Percentiles rank a stretch among this genome's conserved stretches.
phyloP scores from a whole-genome alignment of 2,329 filamentous ascomycete species.

The Cladosporium cucumerinum region DNA sequence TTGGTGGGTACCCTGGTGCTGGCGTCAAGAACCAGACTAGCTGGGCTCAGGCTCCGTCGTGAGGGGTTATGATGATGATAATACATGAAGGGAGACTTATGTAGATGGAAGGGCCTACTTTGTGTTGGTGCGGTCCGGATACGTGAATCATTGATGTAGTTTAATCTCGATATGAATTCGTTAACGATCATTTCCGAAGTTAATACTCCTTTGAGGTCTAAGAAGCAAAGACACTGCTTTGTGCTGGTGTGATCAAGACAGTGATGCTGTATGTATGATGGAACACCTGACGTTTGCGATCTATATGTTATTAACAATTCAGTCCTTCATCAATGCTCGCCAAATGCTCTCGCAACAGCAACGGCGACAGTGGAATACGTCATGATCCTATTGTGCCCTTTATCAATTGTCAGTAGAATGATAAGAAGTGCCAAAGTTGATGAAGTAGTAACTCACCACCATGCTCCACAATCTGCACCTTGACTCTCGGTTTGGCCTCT shows the following conservation, averaged over 20 bases:
- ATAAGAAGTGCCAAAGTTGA: background rate
- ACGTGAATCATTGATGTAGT: background rate
- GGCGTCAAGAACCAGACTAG: slow-evolving; percentile 10
- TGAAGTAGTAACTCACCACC: slow-evolving; percentile 36
- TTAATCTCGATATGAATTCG: background rate
- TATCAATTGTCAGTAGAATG: background rate
- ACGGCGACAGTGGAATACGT: slow-evolving; percentile 61
- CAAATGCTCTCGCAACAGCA: slow-evolving; percentile 65
- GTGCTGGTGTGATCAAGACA: background rate
- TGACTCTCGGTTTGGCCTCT: slow-evolving; percentile 32
- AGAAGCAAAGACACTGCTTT: background rate
- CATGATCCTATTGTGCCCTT: slow-evolving; percentile 69
- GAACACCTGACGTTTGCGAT: background rate
- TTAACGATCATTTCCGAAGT: background rate
- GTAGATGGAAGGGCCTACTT: background rate
- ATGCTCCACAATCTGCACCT: slow-evolving; percentile 43
- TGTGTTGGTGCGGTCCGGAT: background rate
- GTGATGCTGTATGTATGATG: background rate
- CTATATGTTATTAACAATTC: background rate
- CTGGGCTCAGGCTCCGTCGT: background rate
- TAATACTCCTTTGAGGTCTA: background rate
- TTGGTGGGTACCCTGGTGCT: slow-evolving; percentile 27
- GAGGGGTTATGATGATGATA: background rate
- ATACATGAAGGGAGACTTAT: background rate
- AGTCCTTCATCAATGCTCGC: background rate